Percentiles rank a stretch among this genome's conserved stretches.
These are phyloP conservation scores for Mycena rosella DNA, from an alignment of 768 basidiomycete species.

Conservation along the genomic window DNA sequence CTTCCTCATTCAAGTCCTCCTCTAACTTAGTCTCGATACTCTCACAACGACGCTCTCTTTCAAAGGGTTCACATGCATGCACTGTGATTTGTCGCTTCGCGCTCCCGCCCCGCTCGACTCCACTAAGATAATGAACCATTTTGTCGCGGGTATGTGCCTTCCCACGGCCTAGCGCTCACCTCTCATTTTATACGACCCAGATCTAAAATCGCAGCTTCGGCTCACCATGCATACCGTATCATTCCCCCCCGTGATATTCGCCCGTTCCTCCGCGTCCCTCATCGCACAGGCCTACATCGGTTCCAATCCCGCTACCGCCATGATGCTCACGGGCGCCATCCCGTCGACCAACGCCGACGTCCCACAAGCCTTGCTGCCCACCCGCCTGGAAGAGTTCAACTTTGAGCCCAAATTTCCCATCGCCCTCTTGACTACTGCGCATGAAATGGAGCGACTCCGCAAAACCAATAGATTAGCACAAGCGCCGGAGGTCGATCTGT, in stretches of 20 bases:
- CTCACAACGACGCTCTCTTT: slow-evolving; percentile 57
- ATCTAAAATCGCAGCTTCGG: slow-evolving; percentile 57
- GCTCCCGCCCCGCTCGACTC: slow-evolving; percentile 39
- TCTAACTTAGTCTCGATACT: slow-evolving; percentile 48
- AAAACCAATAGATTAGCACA: slow-evolving; percentile 56
- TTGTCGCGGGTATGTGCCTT: slow-evolving; percentile 51
- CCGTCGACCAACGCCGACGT: slow-evolving; percentile 58
- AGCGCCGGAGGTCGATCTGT: slow-evolving; percentile 54
- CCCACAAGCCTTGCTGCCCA: slow-evolving; percentile 46
- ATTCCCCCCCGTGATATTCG: slow-evolving; percentile 71
- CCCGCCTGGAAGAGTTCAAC: slow-evolving; percentile 62
- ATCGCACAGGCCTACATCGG: slow-evolving; percentile 79
- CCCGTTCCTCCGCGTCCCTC: slow-evolving; percentile 61
- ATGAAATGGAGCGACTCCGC: slow-evolving; percentile 50
- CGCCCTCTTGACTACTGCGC: slow-evolving; percentile 57
- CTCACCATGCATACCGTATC: slow-evolving; percentile 53
- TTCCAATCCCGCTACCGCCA: slow-evolving; percentile 71
- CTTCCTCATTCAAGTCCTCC: neutral
- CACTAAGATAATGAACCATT: slow-evolving; percentile 51
- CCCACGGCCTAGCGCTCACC: neutral
- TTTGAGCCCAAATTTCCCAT: slow-evolving; percentile 76
- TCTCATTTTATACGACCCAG: slow-evolving; percentile 45
- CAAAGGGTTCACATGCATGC: slow-evolving; percentile 63
- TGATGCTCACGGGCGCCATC: slow-evolving; percentile 69
- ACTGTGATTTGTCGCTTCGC: slow-evolving; percentile 53